Base-by-base conservation (phyloP, 257 asterid genomes). In the Scutellaria baicalensis region DNA sequence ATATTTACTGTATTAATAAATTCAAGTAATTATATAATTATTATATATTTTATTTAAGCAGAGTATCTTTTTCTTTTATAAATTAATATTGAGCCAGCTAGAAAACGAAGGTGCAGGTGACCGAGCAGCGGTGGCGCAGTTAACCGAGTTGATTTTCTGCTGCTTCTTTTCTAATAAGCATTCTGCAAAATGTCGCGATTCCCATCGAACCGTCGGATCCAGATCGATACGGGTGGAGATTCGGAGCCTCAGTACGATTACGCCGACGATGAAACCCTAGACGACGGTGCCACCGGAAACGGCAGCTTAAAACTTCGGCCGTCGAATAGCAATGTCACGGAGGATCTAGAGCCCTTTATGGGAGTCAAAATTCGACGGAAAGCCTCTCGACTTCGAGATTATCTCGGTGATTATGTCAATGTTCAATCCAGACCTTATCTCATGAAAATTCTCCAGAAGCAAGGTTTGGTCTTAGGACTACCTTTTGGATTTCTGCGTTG, bases 401-500 rank as follows among this genome's bases (percentile, higher is more conserved):
- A 68, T 69, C 16, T 62, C 27, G 88, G 86, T 18, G 97, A 94
- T 80, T 89, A 89, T 77, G 23, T 94, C 76, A 86, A 84, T 59
- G 96, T 94, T 27, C 92, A 71, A 51, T 89, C 97, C 73, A 83
- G 89, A 44, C 95, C 97, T 20, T 77, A 79, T 74, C 84, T 94
- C 36, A 75, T 86, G 86, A 94, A 88, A 70, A 77, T 91, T 76
- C 93, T 94, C 69, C 85, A 88, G 33, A 91, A 91, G 60, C 99
- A 94, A 86, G 99, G 99, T 84, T 57, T 36, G 76, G 6, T 35
- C 57, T 12, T 20, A 5, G 10, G 62, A 2, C 0, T 8, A 3
- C 9, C 18, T 71, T 61, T 9, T 59, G 43, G 69, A 68, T 72
- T 51, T 70, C 33, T 45, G 13, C 16, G 36, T 63, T 51, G 58